phyloP scores from a whole-genome alignment of 768 basidiomycete genomes.

The Russula dissimulans region DNA sequence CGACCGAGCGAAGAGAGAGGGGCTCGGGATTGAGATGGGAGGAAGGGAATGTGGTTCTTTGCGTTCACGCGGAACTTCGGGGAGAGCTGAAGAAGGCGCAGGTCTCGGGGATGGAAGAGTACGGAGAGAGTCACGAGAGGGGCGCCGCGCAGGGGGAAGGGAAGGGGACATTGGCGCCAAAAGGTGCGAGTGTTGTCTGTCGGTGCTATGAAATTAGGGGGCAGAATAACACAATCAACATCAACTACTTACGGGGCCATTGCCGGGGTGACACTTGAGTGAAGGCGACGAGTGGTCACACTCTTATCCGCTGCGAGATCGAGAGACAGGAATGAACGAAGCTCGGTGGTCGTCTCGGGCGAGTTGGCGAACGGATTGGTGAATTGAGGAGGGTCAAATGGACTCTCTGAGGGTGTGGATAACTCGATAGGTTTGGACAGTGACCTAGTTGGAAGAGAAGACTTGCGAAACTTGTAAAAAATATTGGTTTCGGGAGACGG shows the following conservation, averaged over 20 bases:
- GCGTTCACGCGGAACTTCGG: conserved; percentile 30
- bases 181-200: conserved; percentile 17
- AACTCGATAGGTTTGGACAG: not conserved
- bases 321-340: conserved; percentile 57
- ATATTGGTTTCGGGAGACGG: conserved; percentile 1
- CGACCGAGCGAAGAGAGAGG: not conserved
- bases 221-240: not conserved
- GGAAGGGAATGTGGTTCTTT: not conserved
- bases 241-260: not conserved
- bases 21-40: conserved; percentile 13
- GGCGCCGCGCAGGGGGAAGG: conserved; percentile 22
- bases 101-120: conserved; percentile 53
- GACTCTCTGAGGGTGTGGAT: not conserved
- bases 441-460: conserved; percentile 11
- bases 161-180: conserved; percentile 5
- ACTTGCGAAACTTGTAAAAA: conserved; percentile 18
- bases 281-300: conserved; percentile 24
- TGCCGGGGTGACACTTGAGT: conserved; percentile 28
- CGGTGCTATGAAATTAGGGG: not conserved
- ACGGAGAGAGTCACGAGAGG: conserved; percentile 37
- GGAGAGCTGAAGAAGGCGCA: conserved; percentile 44
- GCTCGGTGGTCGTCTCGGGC: not conserved
- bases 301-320: conserved; percentile 52
- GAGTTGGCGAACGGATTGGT: conserved; percentile 12
- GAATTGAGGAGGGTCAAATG: conserved; percentile 1